phyloP scores from a whole-genome alignment of 2,329 filamentous ascomycete species.

The Gnomoniopsis smithogilvyi region DNA sequence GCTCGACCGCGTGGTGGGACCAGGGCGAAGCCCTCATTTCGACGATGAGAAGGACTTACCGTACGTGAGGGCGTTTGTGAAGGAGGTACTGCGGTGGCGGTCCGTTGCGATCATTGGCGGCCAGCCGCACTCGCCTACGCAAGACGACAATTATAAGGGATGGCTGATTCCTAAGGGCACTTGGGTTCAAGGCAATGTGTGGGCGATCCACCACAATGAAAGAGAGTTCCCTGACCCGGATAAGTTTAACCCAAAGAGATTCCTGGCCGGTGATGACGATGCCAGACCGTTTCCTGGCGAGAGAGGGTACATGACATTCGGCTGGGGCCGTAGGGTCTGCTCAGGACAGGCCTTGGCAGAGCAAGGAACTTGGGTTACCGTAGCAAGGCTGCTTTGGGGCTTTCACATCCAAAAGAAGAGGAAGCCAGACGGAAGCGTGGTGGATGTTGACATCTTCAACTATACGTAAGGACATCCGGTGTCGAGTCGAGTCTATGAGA shows the following conservation, averaged over 20 bases:
- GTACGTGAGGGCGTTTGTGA: conserved; percentile 51
- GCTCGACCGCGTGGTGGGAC: conserved; percentile 48
- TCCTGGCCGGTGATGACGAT: conserved; percentile 33
- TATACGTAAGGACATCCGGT: conserved; percentile 41
- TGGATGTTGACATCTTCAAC: conserved; percentile 54
- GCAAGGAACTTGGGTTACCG: conserved; percentile 56
- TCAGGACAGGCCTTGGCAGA: conserved; percentile 54
- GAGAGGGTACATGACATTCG: conserved; percentile 52
- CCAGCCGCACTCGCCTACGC: conserved; percentile 46
- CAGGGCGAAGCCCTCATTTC: conserved; percentile 41
- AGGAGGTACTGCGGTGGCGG: conserved; percentile 55
- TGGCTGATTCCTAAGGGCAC: conserved; percentile 47
- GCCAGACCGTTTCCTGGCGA: conserved; percentile 45
- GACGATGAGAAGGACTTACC: conserved; percentile 46
- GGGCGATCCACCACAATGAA: conserved; percentile 45
- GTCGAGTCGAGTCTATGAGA: background rate
- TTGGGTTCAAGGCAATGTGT: conserved; percentile 49
- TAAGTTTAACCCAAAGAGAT: conserved; percentile 40
- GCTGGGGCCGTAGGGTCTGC: conserved; percentile 53
- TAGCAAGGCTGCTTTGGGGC: conserved; percentile 55
- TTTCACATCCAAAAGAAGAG: conserved; percentile 45
- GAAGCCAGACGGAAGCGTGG: conserved; percentile 36
- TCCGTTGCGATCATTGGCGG: conserved; percentile 50
- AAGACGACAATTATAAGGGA: conserved; percentile 45
- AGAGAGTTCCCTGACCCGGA: conserved; percentile 45